Percentiles rank a stretch among this genome's conserved stretches.
Conservation (phyloP, 441 rosid species). For the Croton setiger region DNA sequence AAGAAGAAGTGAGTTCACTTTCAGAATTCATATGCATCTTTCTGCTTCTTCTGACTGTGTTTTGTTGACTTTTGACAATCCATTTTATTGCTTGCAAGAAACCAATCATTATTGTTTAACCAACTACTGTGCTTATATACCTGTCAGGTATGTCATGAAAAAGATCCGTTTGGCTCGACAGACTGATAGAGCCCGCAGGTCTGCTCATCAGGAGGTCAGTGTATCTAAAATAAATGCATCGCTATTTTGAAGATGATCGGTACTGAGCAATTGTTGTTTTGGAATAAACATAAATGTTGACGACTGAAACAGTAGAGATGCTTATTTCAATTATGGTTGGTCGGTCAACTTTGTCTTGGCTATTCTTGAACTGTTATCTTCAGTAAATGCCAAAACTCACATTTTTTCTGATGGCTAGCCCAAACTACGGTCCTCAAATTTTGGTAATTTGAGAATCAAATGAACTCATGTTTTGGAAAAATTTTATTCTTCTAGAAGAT, state of each 20-base stretch:
- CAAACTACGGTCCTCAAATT: neutral
- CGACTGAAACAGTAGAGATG: constrained; percentile 3
- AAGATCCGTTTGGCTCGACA: constrained; percentile 92
- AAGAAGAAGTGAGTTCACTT: constrained; percentile 70
- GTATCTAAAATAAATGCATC: neutral
- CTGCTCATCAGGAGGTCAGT: constrained; percentile 89
- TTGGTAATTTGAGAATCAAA: neutral
- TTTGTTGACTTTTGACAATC: neutral
- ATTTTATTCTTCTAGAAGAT: neutral
- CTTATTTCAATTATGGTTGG: neutral
- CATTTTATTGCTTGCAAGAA: neutral
- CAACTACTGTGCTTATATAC: neutral
- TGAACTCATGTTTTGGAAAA: neutral
- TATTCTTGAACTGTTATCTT: neutral
- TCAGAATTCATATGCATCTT: neutral
- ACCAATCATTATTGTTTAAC: neutral
- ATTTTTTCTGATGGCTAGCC: neutral
- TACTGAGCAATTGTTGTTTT: neutral
- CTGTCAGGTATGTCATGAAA: constrained; percentile 70
- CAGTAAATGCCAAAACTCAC: neutral
- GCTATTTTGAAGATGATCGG: neutral
- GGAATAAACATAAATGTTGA: neutral
- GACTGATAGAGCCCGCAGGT: constrained; percentile 82
- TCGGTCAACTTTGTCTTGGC: neutral
- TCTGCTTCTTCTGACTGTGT: neutral